Base-by-base conservation (phyloP, 2,329 filamentous ascomycete genomes). In the Fusarium albosuccineum region DNA sequence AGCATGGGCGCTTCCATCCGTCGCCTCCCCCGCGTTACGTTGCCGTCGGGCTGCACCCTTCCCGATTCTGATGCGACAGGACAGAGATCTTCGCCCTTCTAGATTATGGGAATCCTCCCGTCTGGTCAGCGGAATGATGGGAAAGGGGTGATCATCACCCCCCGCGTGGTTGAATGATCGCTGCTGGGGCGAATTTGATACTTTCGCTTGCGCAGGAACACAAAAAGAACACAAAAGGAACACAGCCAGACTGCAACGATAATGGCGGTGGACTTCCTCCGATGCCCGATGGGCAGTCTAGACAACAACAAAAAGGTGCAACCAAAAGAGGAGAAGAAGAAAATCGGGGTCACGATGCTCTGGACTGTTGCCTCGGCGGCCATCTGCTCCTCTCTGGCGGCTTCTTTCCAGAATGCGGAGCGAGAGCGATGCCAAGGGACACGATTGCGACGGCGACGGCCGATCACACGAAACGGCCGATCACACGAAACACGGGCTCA, bases 161-260 rank as follows among this genome's bases (percentile, higher is more conserved):
- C 63, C 51, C 42, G 51, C 49, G 42, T 37, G 36, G 41, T 53
- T 58, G 48, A 49, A 53, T 34, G 51, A 63, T 41, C 49, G 54
- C 29, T 64, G 13, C 46, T 63, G 57, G 40, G 62, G 41, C 53
- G 51, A 62, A 54, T n/a, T 51, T 33, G 54, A 42, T 56, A 27
- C 26, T 41, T 67, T 69, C 66, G 58, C 66, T 64, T 67, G 64
- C 56, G 66, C 62, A 69, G 66, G 63, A 70, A 70, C 66, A 42
- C 22, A 40, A 57, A 57, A 53, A 17, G 59, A 30, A 40, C 49
- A 45, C 27, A 22, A 22, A 22, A 22, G 22, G 22, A 22, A 46
- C n/a, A 33, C 51, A 41, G 37, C 48, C 27, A 14, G 33, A 33
- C 37, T 27, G 27, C 44, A 17, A 30, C 11, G 45, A 66, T 16